Percentiles rank a stretch among this genome's conserved stretches.
Evolutionary conservation across 176 grass and related monocot species (phyloP).

Genomic region (Bromus sterilis): DNA sequence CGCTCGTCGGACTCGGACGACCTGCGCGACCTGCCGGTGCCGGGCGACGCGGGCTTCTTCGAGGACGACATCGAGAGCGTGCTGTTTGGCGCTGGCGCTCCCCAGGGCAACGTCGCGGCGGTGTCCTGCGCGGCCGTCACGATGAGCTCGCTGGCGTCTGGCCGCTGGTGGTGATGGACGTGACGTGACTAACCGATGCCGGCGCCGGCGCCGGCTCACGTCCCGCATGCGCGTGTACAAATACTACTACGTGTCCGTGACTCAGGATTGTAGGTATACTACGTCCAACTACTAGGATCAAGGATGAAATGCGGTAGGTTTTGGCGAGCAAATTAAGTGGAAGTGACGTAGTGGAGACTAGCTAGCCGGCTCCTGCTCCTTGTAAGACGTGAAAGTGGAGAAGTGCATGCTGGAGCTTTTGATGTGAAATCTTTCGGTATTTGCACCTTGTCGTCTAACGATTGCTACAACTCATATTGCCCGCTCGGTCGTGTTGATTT

Average conservation of each 20-base stretch:
- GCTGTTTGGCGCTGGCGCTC: neutral
- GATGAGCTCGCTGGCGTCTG: constrained; percentile 16
- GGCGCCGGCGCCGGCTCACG: no score
- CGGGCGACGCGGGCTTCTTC: constrained; percentile 23
- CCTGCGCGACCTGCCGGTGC: constrained; percentile 26
- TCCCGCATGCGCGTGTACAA: no score
- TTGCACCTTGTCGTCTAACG: constrained; percentile 32
- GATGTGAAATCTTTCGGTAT: neutral
- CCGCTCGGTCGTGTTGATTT: neutral
- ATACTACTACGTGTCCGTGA: no score
- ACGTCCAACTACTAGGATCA: no score
- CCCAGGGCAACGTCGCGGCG: neutral
- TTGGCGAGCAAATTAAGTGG: neutral
- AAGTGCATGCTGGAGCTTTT: neutral
- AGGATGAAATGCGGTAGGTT: neutral
- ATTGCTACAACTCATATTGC: no score
- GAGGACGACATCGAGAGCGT: constrained; percentile 44
- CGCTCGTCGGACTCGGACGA: neutral
- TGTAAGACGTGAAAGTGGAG: neutral
- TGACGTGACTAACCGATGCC: no score
- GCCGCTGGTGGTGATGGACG: neutral
- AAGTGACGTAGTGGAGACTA: neutral
- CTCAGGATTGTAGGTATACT: no score
- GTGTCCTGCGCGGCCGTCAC: neutral
- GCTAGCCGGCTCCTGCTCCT: neutral